Evolutionary conservation across 2,329 filamentous ascomycete genomes (phyloP).

Genomic region (Alternaria sp.): DNA sequence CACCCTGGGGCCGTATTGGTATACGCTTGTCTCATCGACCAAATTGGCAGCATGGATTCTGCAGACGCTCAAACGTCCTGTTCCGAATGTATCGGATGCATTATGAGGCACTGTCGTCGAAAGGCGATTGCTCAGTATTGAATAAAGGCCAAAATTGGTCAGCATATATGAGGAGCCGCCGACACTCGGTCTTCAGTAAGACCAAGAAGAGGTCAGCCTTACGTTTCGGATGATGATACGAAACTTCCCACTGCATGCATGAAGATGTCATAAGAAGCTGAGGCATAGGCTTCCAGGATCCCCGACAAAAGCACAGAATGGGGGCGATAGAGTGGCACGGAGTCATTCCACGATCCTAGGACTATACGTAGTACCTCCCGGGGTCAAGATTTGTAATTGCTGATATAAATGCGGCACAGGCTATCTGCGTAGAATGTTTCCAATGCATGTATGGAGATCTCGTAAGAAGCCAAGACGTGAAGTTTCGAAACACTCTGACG

Average conservation of each 20-base stretch:
- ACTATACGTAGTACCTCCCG: not conserved
- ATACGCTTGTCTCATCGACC: not conserved
- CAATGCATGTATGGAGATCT: not conserved
- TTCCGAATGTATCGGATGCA: not conserved
- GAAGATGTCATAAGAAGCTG: not conserved
- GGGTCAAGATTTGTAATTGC: not conserved
- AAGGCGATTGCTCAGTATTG: not conserved
- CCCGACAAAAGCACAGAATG: not conserved
- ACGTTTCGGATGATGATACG: not conserved
- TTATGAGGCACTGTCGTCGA: not conserved
- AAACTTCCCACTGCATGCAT: not conserved
- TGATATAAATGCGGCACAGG: not conserved
- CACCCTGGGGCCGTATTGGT: not conserved
- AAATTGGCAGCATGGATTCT: not conserved
- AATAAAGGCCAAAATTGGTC: not conserved
- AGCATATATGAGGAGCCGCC: not conserved
- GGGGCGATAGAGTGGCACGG: not conserved
- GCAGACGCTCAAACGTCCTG: not conserved
- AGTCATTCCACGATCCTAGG: not conserved
- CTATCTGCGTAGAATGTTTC: not conserved
- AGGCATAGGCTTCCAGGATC: not conserved
- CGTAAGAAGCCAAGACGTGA: not conserved
- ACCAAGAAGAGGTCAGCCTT: not conserved
- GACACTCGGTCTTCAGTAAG: not conserved
- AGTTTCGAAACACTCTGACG: not conserved